A percentile compares a stretch with the other conserved stretches of the same genome.
Conservation (phyloP, 371 early-diverging fungal genomes). For the Nematocida sp. region DNA sequence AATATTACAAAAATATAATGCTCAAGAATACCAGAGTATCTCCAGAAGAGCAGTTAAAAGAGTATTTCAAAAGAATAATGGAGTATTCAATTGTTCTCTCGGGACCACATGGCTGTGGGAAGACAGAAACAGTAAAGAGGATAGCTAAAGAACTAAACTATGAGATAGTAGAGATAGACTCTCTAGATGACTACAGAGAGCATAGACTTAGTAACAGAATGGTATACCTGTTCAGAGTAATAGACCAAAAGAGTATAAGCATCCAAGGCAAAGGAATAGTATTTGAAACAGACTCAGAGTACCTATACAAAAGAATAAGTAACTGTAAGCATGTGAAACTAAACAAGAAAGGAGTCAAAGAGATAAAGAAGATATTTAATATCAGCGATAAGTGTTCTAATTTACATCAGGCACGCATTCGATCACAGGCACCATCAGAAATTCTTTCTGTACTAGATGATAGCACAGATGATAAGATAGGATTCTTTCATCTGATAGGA, state of each 20-base stretch:
- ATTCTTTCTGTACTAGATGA: not conserved
- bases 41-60: not conserved
- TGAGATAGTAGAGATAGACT: slow-evolving; percentile 33
- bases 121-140: not conserved
- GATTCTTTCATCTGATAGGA: slow-evolving; percentile 25
- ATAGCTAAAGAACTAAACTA: not conserved
- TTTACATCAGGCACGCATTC: not conserved
- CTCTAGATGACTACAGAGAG: slow-evolving; percentile 10
- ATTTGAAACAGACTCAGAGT: slow-evolving; percentile 34
- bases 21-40: too few species aligned
- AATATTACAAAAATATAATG: too few species aligned
- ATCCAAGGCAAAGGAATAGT: slow-evolving; percentile 26
- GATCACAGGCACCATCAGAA: not conserved
- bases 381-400: not conserved
- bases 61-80: not conserved
- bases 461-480: not conserved
- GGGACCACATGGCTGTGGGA: slow-evolving; percentile 32
- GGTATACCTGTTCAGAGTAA: slow-evolving; percentile 30
- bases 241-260: not conserved
- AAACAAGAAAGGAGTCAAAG: not conserved
- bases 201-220: slow-evolving; percentile 2
- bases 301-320: slow-evolving; percentile 16
- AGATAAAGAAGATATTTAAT: not conserved
- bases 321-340: slow-evolving; percentile 7
- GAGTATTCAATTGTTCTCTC: slow-evolving; percentile 8